Conservation (phyloP, 208 protist genomes). For the Leishmania tropica region DNA sequence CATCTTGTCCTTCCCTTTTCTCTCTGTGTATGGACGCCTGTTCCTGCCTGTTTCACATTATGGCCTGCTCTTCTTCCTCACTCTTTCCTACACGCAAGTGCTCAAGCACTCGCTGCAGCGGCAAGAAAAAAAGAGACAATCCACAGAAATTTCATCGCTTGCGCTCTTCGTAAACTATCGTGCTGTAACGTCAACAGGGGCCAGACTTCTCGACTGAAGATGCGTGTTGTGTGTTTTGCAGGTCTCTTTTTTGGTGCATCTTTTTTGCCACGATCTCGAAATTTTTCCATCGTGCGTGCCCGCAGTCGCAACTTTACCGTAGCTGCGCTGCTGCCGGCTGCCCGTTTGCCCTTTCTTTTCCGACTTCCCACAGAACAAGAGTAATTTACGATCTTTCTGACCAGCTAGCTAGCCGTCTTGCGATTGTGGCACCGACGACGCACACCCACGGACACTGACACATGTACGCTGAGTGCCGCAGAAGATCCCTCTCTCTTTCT, state of each 20-base stretch:
- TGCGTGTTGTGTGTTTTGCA: background rate
- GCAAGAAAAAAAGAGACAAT: too few relatives aligned
- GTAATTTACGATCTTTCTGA: background rate
- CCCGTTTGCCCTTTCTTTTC: too few relatives aligned
- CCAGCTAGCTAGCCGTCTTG: background rate
- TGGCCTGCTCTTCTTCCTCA: background rate
- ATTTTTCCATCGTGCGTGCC: background rate
- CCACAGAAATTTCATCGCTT: background rate
- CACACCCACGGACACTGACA: background rate
- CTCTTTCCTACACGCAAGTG: background rate
- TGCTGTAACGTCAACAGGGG: background rate
- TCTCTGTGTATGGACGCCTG: background rate
- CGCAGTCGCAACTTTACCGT: background rate
- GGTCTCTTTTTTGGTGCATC: background rate
- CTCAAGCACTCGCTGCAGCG: background rate
- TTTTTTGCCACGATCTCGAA: background rate
- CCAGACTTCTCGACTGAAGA: too few relatives aligned
- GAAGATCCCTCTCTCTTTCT: background rate
- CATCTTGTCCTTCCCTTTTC: background rate
- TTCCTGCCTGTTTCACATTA: background rate
- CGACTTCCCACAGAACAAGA: background rate
- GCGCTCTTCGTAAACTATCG: background rate
- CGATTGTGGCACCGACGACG: too few relatives aligned
- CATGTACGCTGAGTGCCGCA: background rate
- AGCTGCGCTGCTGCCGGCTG: background rate